Percentiles rank a stretch among this genome's conserved stretches.
These are phyloP conservation scores for Arachnopeziza araneosa DNA, from an alignment of 2,329 filamentous ascomycete genomes.

Conservation along the genomic window DNA sequence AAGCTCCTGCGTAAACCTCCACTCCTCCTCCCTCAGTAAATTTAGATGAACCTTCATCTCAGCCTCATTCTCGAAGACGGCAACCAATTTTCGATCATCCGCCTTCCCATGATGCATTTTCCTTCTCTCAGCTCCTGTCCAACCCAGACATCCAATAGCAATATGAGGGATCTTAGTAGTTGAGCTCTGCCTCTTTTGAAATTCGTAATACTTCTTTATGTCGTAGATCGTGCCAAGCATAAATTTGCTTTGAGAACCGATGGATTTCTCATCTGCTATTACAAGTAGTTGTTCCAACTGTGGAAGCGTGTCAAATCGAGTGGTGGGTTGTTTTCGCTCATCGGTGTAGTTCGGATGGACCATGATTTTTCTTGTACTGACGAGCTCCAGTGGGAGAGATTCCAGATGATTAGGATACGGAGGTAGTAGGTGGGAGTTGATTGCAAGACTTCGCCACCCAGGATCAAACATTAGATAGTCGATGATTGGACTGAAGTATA, in stretches of 20 bases:
- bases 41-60: constrained; percentile 17
- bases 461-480: constrained; percentile 22
- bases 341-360: constrained; percentile 20
- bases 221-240: constrained; percentile 19
- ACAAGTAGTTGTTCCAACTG: constrained; percentile 13
- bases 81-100: constrained; percentile 18
- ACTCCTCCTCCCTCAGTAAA: constrained; percentile 14
- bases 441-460: constrained; percentile 11
- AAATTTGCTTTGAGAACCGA: constrained; percentile 18
- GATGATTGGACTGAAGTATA: constrained; percentile 13
- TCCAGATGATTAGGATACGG: constrained; percentile 9
- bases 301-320: constrained; percentile 12
- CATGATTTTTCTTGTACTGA: constrained; percentile 17
- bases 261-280: constrained; percentile 20
- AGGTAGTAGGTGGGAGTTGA: neutral
- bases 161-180: constrained; percentile 13
- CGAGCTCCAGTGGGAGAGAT: constrained; percentile 10
- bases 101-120: constrained; percentile 13
- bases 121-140: constrained; percentile 15
- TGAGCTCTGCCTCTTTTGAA: constrained; percentile 1
- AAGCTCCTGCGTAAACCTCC: constrained; percentile 14
- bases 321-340: constrained; percentile 10
- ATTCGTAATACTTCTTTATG: constrained; percentile 16
- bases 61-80: constrained; percentile 12
- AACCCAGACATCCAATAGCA: constrained; percentile 21